Percentiles rank a stretch among this genome's conserved stretches.
Evolutionary conservation across 2,329 filamentous ascomycete species (phyloP).

Genomic region (Nemania serpens): DNA sequence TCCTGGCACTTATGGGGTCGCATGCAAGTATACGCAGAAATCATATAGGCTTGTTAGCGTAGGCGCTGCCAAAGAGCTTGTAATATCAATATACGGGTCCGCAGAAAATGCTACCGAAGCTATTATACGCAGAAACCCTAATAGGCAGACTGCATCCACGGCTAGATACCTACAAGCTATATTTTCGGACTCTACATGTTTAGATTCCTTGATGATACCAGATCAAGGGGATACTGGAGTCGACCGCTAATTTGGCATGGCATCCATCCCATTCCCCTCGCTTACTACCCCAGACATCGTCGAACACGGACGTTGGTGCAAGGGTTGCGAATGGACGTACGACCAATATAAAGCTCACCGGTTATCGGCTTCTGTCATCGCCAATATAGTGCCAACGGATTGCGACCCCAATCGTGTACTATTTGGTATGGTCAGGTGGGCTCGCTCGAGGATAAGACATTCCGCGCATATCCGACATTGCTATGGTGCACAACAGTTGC

Average conservation of each 20-base stretch:
- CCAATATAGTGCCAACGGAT: constrained; percentile 14
- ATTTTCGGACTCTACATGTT: constrained; percentile 14
- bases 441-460: constrained; percentile 8
- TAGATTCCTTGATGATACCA: constrained; percentile 14
- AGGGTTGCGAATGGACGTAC: constrained; percentile 16
- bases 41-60: constrained; percentile 15
- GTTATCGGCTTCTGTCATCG: constrained; percentile 4
- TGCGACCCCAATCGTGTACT: constrained; percentile 14
- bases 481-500: constrained; percentile 20
- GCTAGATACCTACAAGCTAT: constrained; percentile 19
- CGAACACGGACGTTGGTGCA: constrained; percentile 18
- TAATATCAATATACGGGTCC: constrained; percentile 11
- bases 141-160: constrained; percentile 4
- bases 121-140: constrained; percentile 5
- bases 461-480: constrained; percentile 15
- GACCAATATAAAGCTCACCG: constrained; percentile 7
- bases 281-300: constrained; percentile 10
- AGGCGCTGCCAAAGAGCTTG: constrained; percentile 12
- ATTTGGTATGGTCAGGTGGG: constrained; percentile 15
- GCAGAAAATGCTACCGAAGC: constrained; percentile 11
- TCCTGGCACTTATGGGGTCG: constrained; percentile 14
- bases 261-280: constrained; percentile 21
- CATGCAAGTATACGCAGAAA: constrained; percentile 4
- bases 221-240: constrained; percentile 6
- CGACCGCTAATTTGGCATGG: constrained; percentile 20